These are phyloP conservation scores for Malus asiatica DNA, from an alignment of 306 rosid genomes.

Conservation along the genomic window DNA sequence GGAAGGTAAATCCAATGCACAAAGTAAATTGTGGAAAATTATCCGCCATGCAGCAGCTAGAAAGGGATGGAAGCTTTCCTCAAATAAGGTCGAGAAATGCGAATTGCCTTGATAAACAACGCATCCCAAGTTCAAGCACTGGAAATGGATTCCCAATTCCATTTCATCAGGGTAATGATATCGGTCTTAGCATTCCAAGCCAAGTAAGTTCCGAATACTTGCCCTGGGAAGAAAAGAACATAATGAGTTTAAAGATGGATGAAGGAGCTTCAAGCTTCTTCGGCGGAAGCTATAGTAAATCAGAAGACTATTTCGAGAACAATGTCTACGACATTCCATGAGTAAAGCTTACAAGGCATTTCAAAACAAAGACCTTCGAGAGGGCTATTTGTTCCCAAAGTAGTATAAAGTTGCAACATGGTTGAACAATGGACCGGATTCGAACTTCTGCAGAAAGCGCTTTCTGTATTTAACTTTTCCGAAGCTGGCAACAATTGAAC, in stretches of 20 bases:
- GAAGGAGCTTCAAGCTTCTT: slow-evolving; percentile 13
- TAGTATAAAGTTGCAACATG: not conserved
- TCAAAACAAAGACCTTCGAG: slow-evolving; percentile 6
- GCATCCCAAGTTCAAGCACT: slow-evolving; percentile 7
- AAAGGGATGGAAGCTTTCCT: slow-evolving; percentile 12
- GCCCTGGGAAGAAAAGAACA: not conserved
- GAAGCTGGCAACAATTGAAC: not conserved
- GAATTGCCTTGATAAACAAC: not conserved
- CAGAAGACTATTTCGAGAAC: slow-evolving; percentile 14
- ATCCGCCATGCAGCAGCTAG: slow-evolving; percentile 13
- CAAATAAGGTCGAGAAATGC: not conserved
- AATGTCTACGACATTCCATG: not conserved
- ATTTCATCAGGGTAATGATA: slow-evolving; percentile 8
- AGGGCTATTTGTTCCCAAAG: slow-evolving; percentile 10
- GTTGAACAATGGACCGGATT: not conserved
- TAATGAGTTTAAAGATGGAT: slow-evolving; percentile 9
- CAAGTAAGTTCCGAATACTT: slow-evolving; percentile 2
- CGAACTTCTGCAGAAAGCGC: not conserved
- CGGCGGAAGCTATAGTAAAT: slow-evolving; percentile 8
- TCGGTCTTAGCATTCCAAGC: slow-evolving; percentile 11
- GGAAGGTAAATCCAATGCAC: slow-evolving; percentile 3
- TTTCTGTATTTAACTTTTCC: not conserved
- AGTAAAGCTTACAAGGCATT: not conserved
- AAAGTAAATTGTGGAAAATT: slow-evolving; percentile 4
- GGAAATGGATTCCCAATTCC: not conserved